Evolutionary conservation across 306 rosid species (phyloP).

Genomic region (Vicia faba): DNA sequence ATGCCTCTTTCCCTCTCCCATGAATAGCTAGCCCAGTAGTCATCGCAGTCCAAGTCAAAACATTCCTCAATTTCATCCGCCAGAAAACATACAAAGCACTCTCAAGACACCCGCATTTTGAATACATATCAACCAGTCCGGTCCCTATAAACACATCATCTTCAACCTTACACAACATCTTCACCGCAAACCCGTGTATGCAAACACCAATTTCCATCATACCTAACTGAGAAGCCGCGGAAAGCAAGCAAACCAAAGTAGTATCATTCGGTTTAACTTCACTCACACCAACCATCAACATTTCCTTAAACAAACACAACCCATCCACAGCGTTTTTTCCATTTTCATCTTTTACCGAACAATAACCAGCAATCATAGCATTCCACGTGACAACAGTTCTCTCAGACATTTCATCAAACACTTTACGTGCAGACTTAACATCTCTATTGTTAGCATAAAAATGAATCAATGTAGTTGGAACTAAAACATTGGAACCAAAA

Average conservation of each 20-base stretch:
- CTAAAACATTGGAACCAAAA: no score
- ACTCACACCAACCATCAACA: no score
- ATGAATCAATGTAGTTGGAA: no score
- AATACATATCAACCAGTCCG: slow-evolving; percentile 78
- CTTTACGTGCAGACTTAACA: no score
- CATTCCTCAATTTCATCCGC: slow-evolving; percentile 56
- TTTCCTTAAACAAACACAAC: slow-evolving; percentile 54
- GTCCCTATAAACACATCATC: slow-evolving; percentile 77
- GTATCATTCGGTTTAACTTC: slow-evolving; percentile 57
- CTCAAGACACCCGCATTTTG: slow-evolving; percentile 71
- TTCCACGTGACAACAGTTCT: slow-evolving; percentile 67
- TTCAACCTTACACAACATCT: slow-evolving; percentile 50
- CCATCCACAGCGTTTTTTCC: slow-evolving; percentile 44
- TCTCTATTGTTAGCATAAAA: no score
- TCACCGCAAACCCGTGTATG: slow-evolving; percentile 66
- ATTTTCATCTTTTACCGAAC: slow-evolving; percentile 48
- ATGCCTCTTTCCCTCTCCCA: slow-evolving; percentile 58
- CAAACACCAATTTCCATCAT: slow-evolving; percentile 61
- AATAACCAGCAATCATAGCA: slow-evolving; percentile 71
- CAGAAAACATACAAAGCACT: slow-evolving; percentile 57
- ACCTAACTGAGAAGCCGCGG: slow-evolving; percentile 67
- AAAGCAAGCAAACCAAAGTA: slow-evolving; percentile 62
- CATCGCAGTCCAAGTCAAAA: slow-evolving; percentile 81
- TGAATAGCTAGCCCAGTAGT: slow-evolving; percentile 28
- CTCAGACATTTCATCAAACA: no score